A percentile compares a stretch with the other conserved stretches of the same genome.
Evolutionary conservation across 225 moss, liverwort and hornwort species (phyloP).

Genomic region (Takakia lepidozioides): DNA sequence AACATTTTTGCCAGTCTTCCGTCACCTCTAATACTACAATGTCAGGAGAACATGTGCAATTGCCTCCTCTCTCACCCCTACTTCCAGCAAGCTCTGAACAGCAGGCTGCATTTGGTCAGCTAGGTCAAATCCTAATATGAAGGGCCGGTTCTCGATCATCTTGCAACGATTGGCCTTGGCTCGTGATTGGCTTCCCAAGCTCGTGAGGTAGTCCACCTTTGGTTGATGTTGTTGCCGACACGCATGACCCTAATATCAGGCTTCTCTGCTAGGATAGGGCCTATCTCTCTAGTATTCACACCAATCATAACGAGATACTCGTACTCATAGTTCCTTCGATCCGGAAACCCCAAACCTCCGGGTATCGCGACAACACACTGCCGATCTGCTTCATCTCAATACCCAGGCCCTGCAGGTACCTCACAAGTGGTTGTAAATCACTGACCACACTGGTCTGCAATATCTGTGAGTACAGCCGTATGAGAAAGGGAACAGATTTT

Average conservation of each 20-base stretch:
- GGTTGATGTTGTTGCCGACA: constrained; percentile 46
- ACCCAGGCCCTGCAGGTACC: constrained; percentile 67
- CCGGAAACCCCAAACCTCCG: constrained; percentile 74
- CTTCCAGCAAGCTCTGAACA: constrained; percentile 42
- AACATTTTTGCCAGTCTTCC: constrained; percentile 50
- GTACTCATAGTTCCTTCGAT: constrained; percentile 96
- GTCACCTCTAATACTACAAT: constrained; percentile 61
- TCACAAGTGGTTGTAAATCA: constrained; percentile 71
- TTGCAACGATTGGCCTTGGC: constrained; percentile 52
- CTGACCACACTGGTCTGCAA: constrained; percentile 75
- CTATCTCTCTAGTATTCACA: too few species aligned
- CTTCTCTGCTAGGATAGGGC: constrained; percentile 28
- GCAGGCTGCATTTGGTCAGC: constrained; percentile 56
- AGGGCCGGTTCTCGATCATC: constrained; percentile 69
- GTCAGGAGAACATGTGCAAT: constrained; percentile 60
- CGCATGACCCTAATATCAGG: constrained; percentile 49
- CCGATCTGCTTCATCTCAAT: constrained; percentile 56
- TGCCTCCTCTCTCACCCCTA: too few species aligned
- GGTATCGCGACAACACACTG: constrained; percentile 65
- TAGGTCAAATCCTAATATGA: constrained; percentile 63
- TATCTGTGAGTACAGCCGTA: constrained; percentile 71
- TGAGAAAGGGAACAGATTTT: constrained; percentile 54
- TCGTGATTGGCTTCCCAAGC: constrained; percentile 56
- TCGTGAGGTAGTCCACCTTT: constrained; percentile 60
- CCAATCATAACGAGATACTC: constrained; percentile 41